Evolutionary conservation across 2,329 filamentous ascomycete genomes (phyloP), one percentile per base, ranked within the genome.

Genomic region (Neonectria hederae): DNA sequence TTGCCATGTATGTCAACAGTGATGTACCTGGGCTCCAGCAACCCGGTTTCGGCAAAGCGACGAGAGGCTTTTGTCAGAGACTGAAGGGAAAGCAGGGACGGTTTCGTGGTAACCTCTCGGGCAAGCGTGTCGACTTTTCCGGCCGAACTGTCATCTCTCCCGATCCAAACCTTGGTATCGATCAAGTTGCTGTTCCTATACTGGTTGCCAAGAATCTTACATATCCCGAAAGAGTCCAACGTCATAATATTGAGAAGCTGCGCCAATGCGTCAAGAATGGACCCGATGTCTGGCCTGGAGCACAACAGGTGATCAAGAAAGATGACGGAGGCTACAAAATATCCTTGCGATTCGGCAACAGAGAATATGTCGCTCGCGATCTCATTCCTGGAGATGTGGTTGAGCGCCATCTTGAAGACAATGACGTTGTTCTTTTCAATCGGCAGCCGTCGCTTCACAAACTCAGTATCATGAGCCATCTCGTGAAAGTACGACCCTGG

Each of bases 101-200:
- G 59, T 99, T 99, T 80, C 91, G 96, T 81, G 96, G 97, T 63
- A 99, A 99, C 74, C 80, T 99, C 64, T 98, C 95, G 0, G 96
- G 96, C 76, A 99, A 99, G 80, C 95, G 96, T 86, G 96, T 99
- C 58, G 95, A 99, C 77, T 99, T 98, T 79, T 99, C 96, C 11
- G 96, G 94, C 19, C 90, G 96, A 77, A 99, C 96, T 0, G 96
- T 99, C 79, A 99, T 99, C 78, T 97, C 94, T 0, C 96, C 96
- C 0, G 96, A 99, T 78, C 96, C 96, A 3, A 99, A 99, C 73
- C 79, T 99, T 53, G 90, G 92, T 19, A 93, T 99, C 68, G 93
- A 98, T 70, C 90, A 99, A 78, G 96, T 99, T 38, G 95, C 95
- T 5, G 90, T 99, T 30, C 96, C 96, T 1, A 85, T 91, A 65